phyloP scores from a whole-genome alignment of 2,329 filamentous ascomycete genomes.

The Nemania bipapillata region DNA sequence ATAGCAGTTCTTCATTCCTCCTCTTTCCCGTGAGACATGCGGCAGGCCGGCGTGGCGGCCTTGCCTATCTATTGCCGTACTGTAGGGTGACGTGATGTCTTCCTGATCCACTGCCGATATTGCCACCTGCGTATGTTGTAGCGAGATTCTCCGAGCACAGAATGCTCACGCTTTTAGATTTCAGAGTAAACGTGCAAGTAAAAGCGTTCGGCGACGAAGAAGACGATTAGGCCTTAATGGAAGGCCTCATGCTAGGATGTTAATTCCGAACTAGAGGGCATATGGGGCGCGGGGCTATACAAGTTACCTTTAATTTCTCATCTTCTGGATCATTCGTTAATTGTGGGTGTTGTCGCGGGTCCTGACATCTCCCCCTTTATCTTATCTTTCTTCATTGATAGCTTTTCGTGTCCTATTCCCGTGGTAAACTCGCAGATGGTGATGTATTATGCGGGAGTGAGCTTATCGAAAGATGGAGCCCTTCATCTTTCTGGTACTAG shows the following conservation, averaged over 20 bases:
- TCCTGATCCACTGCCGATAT: conserved; percentile 1
- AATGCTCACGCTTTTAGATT: not conserved
- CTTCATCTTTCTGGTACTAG: not conserved
- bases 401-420: conserved; percentile 56
- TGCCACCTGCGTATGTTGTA: not conserved
- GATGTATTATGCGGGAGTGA: conserved; percentile 64
- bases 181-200: not conserved
- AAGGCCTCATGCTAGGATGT: not conserved
- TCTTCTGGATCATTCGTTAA: conserved; percentile 4
- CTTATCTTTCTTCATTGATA: conserved; percentile 60
- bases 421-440: conserved; percentile 65
- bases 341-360: conserved; percentile 1
- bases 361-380: conserved; percentile 58
- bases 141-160: not conserved
- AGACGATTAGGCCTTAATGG: not conserved
- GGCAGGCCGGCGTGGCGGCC: no score
- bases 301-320: not conserved
- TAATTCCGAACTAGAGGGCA: not conserved
- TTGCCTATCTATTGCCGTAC: not conserved
- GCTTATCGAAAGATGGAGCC: not conserved
- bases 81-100: not conserved
- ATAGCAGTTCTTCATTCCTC: not conserved
- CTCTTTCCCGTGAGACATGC: conserved; percentile 1
- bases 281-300: not conserved
- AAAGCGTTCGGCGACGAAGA: not conserved